Evolutionary conservation across 768 basidiomycete genomes (phyloP).

Genomic region (Fomitopsis pulvina): DNA sequence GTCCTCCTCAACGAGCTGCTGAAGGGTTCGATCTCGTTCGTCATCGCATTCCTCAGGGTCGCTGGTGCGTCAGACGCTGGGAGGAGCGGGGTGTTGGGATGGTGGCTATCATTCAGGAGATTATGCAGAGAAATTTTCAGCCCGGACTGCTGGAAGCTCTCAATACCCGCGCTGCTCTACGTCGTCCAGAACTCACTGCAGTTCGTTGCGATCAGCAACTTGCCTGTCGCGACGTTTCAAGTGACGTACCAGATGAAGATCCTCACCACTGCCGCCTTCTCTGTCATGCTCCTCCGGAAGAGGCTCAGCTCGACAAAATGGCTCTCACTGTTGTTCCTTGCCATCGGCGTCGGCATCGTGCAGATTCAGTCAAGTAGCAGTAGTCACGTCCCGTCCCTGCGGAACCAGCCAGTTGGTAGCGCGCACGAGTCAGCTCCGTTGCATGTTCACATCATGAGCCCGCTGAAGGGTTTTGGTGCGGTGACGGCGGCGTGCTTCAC

Average conservation of each 20-base stretch:
- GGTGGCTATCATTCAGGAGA: conserved; percentile 42
- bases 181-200: conserved; percentile 95
- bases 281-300: conserved; percentile 74
- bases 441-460: conserved; percentile 61
- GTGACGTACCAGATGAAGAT: conserved; percentile 98
- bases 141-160: conserved; percentile 93
- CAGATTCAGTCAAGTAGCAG: conserved; percentile 28
- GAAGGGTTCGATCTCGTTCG: conserved; percentile 83
- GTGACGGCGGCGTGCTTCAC: conserved; percentile 91
- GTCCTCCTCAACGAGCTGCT: conserved; percentile 92
- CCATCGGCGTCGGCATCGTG: conserved; percentile 84
- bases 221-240: conserved; percentile 94
- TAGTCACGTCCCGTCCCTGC: conserved; percentile 14
- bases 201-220: conserved; percentile 89
- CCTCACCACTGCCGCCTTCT: conserved; percentile 87
- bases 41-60: conserved; percentile 71
- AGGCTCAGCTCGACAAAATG: conserved; percentile 72
- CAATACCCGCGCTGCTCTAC: conserved; percentile 94
- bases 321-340: conserved; percentile 78
- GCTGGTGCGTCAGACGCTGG: conserved; percentile 29
- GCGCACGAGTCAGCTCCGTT: conserved; percentile 57
- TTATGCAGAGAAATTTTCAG: conserved; percentile 72
- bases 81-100: conserved; percentile 30
- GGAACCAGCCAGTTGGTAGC: conserved; percentile 48
- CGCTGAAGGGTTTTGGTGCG: conserved; percentile 81